Conservation (phyloP, 2,329 filamentous ascomycete genomes). For the Rhynchosporium secalis region DNA sequence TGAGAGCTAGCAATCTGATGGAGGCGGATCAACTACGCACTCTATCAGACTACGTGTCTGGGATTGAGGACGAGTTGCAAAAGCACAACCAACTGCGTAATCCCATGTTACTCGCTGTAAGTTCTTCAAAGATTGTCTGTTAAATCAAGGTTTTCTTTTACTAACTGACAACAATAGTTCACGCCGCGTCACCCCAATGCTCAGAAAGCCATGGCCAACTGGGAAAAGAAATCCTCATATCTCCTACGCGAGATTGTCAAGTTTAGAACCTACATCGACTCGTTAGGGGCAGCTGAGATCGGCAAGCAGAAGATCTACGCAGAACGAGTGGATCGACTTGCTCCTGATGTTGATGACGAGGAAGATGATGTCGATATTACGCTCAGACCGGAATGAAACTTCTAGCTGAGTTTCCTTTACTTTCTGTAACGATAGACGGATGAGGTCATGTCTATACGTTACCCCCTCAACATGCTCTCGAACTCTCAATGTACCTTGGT, state of each 20-base stretch:
- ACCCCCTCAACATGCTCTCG: neutral
- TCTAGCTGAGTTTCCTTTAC: neutral
- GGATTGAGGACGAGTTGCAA: slow-evolving; percentile 82
- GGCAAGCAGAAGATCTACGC: slow-evolving; percentile 69
- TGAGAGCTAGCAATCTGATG: slow-evolving; percentile 76
- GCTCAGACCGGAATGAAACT: slow-evolving; percentile 19
- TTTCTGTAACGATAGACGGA: neutral
- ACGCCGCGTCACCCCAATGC: slow-evolving; percentile 81
- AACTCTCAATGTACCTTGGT: neutral
- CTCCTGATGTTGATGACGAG: slow-evolving; percentile 28
- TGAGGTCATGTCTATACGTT: slow-evolving; percentile 5
- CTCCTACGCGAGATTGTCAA: slow-evolving; percentile 93
- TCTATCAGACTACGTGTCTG: slow-evolving; percentile 76
- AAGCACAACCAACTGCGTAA: slow-evolving; percentile 85
- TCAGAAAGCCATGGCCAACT: slow-evolving; percentile 86
- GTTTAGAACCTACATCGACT: slow-evolving; percentile 92
- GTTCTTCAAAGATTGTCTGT: slow-evolving; percentile 33
- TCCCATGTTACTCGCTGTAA: slow-evolving; percentile 78
- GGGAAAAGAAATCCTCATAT: slow-evolving; percentile 94
- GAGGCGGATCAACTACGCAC: slow-evolving; percentile 80
- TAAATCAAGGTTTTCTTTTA: neutral
- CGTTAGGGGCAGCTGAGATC: slow-evolving; percentile 67
- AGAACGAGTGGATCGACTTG: slow-evolving; percentile 49
- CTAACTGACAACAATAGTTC: slow-evolving; percentile 52
- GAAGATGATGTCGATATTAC: slow-evolving; percentile 29